Conservation (phyloP, 352 stramenopile genomes). For the Phytophthora pisi region DNA sequence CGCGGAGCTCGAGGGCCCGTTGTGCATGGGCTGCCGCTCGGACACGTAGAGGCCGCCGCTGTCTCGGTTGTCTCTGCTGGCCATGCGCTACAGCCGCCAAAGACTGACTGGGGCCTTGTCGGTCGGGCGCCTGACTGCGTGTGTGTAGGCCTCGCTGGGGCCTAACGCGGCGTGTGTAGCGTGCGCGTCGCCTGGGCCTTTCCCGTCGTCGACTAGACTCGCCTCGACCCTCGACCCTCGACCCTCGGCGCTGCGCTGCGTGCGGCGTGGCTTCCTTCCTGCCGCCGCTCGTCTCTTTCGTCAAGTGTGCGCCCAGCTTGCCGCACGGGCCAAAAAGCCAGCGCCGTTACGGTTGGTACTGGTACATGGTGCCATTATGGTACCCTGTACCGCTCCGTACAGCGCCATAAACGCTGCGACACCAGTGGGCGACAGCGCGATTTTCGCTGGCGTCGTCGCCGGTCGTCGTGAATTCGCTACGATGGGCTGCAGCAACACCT, state of each 20-base stretch:
- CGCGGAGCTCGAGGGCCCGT: constrained; percentile 16
- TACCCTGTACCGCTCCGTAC: not conserved
- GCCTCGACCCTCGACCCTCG: too few species aligned
- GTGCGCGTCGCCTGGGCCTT: not conserved
- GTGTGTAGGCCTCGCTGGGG: too few species aligned
- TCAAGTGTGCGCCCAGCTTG: constrained; percentile 11
- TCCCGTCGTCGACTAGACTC: constrained; percentile 5
- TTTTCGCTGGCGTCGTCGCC: not conserved
- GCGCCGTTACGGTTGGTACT: constrained; percentile 4
- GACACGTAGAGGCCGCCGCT: constrained; percentile 30
- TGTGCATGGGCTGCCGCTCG: constrained; percentile 39
- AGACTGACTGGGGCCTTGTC: too few species aligned
- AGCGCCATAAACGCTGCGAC: not conserved
- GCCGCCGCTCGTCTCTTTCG: constrained; percentile 35
- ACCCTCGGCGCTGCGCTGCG: too few species aligned
- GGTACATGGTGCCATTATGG: too few species aligned
- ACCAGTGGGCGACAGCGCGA: not conserved
- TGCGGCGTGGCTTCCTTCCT: constrained; percentile 11
- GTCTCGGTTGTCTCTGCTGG: constrained; percentile 26
- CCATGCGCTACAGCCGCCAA: constrained; percentile 11
- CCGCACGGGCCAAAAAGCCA: constrained; percentile 22
- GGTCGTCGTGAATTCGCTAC: not conserved
- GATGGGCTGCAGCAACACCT: not conserved
- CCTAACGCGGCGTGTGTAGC: not conserved
- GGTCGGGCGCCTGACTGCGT: too few species aligned